Evolutionary conservation across 2,329 filamentous ascomycete genomes (phyloP), one percentile per base, ranked within the genome.

Genomic region (Claviceps maximensis): DNA sequence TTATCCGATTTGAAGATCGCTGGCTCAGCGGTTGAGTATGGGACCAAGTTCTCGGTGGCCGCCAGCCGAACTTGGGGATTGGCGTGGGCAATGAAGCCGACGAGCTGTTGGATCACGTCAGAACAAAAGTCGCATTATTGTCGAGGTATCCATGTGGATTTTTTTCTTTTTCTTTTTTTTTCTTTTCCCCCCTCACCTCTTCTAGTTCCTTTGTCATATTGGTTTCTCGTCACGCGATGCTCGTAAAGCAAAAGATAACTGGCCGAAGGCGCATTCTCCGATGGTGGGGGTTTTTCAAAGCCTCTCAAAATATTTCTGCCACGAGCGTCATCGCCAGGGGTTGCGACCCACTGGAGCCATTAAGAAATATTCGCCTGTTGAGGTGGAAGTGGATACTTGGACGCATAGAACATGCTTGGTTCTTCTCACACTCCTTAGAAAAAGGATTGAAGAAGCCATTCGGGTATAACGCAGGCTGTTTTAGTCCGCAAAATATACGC

Each of bases 41-140:
- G 87, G 47, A 96, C 83, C 38, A 96, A 77, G 61, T 94, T 87
- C 68, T 95, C 89, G 52, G 84, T 82, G 49, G 90, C 90, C 59
- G 91, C 78, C 66, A 88, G 83, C 61, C 93, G 83, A 58, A 97
- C 89, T 66, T 95, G 87, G 44, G 89, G 88, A 66, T 94, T 95
- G 55, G 87, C 87, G 71, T 95, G 86, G 69, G 87, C 86, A 55
- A 97, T 86, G 70, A 97, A 96, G 67, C 89, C 89, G 56, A 96
- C 89, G 52, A 95, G 82, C 88, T 95, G 60, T 15, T 17, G 31
- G 7, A 12, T 23, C 29, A 12, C 31, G 44, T 19, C 31, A 42
- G 33, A 21, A 31, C 38, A 33, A 21, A 21, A 13, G 6, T 46
- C 25, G 44, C 44, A 21, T 49, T 21, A 41, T 38, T 41, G 46